These are phyloP conservation scores for Neurospora terricola DNA, from an alignment of 495 filamentous ascomycete genomes.

Conservation along the genomic window DNA sequence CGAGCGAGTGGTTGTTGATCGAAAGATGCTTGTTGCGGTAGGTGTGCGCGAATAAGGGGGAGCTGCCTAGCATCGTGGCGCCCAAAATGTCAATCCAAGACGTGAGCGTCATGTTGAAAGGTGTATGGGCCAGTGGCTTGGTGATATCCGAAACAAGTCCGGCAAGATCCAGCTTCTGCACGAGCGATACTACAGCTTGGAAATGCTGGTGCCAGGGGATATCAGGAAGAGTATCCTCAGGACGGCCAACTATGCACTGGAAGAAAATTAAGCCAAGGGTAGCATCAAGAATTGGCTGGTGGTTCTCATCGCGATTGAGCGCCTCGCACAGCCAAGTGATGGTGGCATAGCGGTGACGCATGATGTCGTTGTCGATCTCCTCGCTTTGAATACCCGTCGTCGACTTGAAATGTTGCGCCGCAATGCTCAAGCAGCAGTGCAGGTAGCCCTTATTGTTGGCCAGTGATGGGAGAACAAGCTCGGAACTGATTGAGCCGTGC, in stretches of 20 bases:
- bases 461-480: conserved; percentile 74
- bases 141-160: conserved; percentile 46
- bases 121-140: conserved; percentile 50
- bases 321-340: conserved; percentile 81
- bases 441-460: conserved; percentile 88
- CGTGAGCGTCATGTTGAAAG: conserved; percentile 92
- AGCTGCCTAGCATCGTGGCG: conserved; percentile 78
- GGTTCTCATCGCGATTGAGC: conserved; percentile 66
- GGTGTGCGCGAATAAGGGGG: conserved; percentile 79
- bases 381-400: conserved; percentile 51
- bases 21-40: conserved; percentile 86
- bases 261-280: conserved; percentile 97
- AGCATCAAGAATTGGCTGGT: conserved; percentile 83
- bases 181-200: conserved; percentile 74
- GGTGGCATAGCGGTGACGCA: conserved; percentile 83
- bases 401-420: conserved; percentile 89
- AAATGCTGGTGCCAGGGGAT: conserved; percentile 98
- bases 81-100: conserved; percentile 97
- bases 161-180: conserved; percentile 75
- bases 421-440: conserved; percentile 91
- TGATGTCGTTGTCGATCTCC: conserved; percentile 84
- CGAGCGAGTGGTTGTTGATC: conserved; percentile 52
- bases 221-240: conserved; percentile 79
- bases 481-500: conserved; percentile 62
- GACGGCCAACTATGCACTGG: conserved; percentile 81